Evolutionary conservation across 1,284 basidiomycete genomes (phyloP).

Genomic region (Coniophora puteana): DNA sequence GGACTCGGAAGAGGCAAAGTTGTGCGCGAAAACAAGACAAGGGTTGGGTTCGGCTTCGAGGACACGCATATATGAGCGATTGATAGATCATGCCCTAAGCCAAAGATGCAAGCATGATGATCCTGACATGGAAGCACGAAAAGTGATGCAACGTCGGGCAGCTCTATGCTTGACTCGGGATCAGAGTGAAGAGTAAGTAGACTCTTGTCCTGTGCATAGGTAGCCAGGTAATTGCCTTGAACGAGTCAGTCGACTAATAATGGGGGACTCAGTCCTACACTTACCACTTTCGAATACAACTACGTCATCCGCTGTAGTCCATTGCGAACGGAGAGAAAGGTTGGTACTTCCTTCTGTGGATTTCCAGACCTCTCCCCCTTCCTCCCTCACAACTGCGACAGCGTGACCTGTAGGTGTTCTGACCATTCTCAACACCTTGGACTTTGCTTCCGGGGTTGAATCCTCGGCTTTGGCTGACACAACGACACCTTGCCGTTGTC

Average conservation of each 20-base stretch:
- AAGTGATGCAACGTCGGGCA: conserved; percentile 53
- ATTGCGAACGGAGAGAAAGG: conserved; percentile 41
- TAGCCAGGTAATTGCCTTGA: conserved; percentile 29
- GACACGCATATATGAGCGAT: conserved; percentile 50
- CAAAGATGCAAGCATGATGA: conserved; percentile 53
- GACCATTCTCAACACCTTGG: conserved; percentile 55
- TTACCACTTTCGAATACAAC: conserved; percentile 63
- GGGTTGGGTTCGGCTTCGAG: conserved; percentile 25
- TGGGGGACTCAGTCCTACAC: conserved; percentile 17
- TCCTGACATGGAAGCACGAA: conserved; percentile 59
- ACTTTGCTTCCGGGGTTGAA: conserved; percentile 42
- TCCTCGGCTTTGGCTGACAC: conserved; percentile 36
- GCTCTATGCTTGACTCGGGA: conserved; percentile 39
- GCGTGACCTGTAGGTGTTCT: conserved; percentile 75
- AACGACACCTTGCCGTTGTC: conserved; percentile 47
- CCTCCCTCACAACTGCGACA: conserved; percentile 57
- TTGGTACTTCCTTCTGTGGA: conserved; percentile 41
- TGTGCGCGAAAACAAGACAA: conserved; percentile 41
- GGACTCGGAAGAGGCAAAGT: conserved; percentile 45
- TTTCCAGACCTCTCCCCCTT: conserved; percentile 63
- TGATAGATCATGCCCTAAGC: conserved; percentile 50
- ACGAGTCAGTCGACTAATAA: conserved; percentile 7
- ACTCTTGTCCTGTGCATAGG: conserved; percentile 35
- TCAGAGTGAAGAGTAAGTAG: conserved; percentile 47
- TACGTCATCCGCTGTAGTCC: conserved; percentile 56